phyloP scores from a whole-genome alignment of 306 rosid genomes.

The Sophora flavescens region DNA sequence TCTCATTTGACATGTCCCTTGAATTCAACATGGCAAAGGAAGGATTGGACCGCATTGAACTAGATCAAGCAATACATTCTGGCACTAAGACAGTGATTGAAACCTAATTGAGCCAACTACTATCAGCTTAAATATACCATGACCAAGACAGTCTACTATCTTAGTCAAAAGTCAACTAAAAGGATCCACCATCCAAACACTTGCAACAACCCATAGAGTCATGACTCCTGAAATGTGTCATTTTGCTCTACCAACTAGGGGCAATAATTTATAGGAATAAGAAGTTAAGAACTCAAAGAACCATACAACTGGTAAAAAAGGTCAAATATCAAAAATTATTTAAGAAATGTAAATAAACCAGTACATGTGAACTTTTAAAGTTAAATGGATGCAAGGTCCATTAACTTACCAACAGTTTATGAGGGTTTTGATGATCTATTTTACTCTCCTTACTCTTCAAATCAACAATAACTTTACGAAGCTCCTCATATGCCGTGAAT shows the following conservation, averaged over 20 bases:
- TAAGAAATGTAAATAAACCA: constrained; percentile 32
- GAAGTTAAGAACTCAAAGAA: constrained; percentile 5
- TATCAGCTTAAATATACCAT: constrained; percentile 21
- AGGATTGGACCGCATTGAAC: constrained; percentile 21
- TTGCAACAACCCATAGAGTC: constrained; percentile 21
- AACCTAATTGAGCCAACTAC: constrained; percentile 32
- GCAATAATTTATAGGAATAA: constrained; percentile 26
- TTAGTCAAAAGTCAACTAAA: constrained; percentile 20
- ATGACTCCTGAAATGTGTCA: constrained; percentile 21
- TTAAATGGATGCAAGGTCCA: constrained; percentile 36
- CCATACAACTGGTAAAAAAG: constrained; percentile 35
- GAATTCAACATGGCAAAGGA: constrained; percentile 11
- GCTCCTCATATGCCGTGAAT: constrained; percentile 90
- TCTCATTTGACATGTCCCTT: constrained; percentile 25
- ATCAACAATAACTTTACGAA: constrained; percentile 68
- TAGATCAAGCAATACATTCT: constrained; percentile 15
- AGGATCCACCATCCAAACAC: constrained; percentile 29
- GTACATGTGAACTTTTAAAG: constrained; percentile 2
- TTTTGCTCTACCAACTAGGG: constrained; percentile 6
- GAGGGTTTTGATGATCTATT: constrained; percentile 54
- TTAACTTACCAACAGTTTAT: constrained; percentile 65
- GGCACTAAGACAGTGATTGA: constrained; percentile 12
- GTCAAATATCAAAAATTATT: constrained; percentile 34
- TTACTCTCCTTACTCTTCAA: constrained; percentile 58
- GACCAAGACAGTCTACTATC: constrained; percentile 7